phyloP scores from a whole-genome alignment of 768 basidiomycete species.

The Clathrus columnatus region DNA sequence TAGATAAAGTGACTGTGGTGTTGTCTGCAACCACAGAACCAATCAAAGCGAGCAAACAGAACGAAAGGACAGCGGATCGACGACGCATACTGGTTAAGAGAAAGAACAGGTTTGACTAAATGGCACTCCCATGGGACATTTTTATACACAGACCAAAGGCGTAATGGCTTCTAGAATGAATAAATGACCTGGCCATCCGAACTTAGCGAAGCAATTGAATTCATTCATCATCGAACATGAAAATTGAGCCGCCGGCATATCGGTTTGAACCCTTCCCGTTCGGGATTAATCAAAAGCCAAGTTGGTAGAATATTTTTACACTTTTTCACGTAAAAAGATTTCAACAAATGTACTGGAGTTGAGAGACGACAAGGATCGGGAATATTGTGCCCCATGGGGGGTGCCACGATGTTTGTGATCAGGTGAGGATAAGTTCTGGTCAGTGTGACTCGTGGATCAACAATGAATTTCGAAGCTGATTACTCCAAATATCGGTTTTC shows the following conservation, averaged over 20 bases:
- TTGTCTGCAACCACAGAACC: background rate
- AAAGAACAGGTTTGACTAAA: background rate
- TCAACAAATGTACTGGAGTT: background rate
- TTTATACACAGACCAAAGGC: background rate
- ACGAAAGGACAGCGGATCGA: background rate
- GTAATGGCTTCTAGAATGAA: background rate
- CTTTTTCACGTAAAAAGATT: too few relatives aligned
- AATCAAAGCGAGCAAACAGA: background rate
- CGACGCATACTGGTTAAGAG: background rate
- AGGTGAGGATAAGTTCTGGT: background rate
- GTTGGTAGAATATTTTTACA: too few relatives aligned
- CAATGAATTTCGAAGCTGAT: background rate
- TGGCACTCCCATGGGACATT: background rate
- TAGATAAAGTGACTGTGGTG: background rate
- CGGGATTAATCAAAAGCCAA: background rate
- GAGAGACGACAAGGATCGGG: background rate
- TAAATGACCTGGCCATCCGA: background rate
- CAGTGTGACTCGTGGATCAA: background rate
- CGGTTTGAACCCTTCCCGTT: background rate
- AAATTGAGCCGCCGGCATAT: background rate
- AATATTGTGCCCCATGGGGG: background rate
- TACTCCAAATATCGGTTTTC: background rate
- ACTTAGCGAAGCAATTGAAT: background rate
- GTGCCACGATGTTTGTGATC: background rate
- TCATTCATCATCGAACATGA: background rate